Conservation (phyloP, 192 early-diverging fungal species). For the Coemansia sp. region DNA sequence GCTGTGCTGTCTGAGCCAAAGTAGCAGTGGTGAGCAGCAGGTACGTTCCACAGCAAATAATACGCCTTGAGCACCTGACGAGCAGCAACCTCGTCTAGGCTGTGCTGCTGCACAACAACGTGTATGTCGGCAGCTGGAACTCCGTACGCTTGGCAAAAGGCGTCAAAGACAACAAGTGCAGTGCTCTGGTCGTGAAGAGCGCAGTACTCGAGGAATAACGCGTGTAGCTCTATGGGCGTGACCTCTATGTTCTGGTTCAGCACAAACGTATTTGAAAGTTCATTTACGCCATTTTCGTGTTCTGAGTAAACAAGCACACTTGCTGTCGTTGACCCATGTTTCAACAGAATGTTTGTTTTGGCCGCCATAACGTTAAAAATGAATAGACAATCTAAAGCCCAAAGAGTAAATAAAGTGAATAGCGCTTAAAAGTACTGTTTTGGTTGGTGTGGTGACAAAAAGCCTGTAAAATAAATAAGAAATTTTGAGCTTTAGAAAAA, state of each 20-base stretch:
- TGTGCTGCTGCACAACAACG: slow-evolving; percentile 4
- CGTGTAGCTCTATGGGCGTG: slow-evolving; percentile 23
- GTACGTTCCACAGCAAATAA: slow-evolving; percentile 13
- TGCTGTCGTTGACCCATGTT: too few relatives aligned
- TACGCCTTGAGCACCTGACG: slow-evolving; percentile 23
- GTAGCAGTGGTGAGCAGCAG: slow-evolving; percentile 66
- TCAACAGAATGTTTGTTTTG: too few relatives aligned
- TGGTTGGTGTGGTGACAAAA: too few relatives aligned
- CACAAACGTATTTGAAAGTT: not conserved
- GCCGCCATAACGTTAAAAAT: too few relatives aligned
- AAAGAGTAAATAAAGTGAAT: not conserved
- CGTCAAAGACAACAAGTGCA: slow-evolving; percentile 12
- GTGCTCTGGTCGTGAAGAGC: not conserved
- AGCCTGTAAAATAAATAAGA: too few relatives aligned
- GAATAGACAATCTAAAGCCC: not conserved
- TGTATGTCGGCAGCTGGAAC: slow-evolving; percentile 4
- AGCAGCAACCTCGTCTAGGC: slow-evolving; percentile 2
- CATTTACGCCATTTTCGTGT: not conserved
- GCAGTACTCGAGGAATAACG: slow-evolving; percentile 19
- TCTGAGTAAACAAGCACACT: not conserved
- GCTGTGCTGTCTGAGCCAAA: not conserved
- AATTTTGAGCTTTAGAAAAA: too few relatives aligned
- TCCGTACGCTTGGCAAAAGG: slow-evolving; percentile 15
- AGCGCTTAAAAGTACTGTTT: too few relatives aligned
- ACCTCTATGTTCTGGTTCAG: not conserved